Evolutionary conservation across 306 rosid species (phyloP), one percentile per base, ranked within the genome.

Genomic region (Castanea sativa): DNA sequence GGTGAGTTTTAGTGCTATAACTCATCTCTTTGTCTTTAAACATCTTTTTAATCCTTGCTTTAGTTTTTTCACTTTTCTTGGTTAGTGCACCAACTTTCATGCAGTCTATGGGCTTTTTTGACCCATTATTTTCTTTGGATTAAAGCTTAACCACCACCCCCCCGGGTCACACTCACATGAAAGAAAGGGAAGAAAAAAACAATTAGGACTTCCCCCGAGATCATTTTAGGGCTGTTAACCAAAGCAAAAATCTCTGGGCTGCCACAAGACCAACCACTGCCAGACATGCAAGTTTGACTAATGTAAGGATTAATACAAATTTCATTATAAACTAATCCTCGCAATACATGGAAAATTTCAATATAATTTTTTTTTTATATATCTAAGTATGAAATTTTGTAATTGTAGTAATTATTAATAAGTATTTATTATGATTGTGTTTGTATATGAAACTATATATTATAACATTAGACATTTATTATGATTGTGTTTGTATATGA

Each of bases 61-160:
- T 79, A 16, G 61, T 74, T 53, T 74, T 82, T 74, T 75, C 79
- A 78, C 81, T 83, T 83, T 78, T 57, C 79, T 55, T 80, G 84
- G 74, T 83, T 85, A 74, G 55, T 84, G 89, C 92, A 85, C 89
- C 87, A 85, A 86, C 84, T 79, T 89, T 89, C 84, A 80, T 85
- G 88, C 83, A 84, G 92, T 82, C 93, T 53, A 71, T 73, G 85
- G 59, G 43, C 77, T 68, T 84, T 80, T 79, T 90, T 87, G 86
- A 86, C 94, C 78, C 80, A 10, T 76, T 63, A 5, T 55, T 86
- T 55, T 52, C 80, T 86, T 86, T 77, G 70, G 71, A 65, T 74
- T 65, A 64, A 76, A 61, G 69, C 25, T 85, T 83, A 80, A 83
- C 78, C 76, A 41, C 45, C 45, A 41, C 45, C 85, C n/a, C 80